phyloP scores from a whole-genome alignment of 2,329 filamentous ascomycete genomes.

The Claviceps maximensis region DNA sequence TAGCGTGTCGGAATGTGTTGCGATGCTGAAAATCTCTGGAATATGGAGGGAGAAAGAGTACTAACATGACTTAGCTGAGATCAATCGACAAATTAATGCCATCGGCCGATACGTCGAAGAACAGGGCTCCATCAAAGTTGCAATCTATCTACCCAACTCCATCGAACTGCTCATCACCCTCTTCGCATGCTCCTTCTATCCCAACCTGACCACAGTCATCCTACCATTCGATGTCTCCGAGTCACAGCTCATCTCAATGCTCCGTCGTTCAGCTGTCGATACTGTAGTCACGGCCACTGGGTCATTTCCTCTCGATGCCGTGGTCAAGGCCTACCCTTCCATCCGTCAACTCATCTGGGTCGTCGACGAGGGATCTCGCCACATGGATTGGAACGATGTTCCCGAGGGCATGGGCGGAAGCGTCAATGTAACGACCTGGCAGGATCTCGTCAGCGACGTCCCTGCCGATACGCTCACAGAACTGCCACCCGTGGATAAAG shows the following conservation, averaged over 20 bases:
- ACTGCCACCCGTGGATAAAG: constrained; percentile 49
- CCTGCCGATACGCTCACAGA: constrained; percentile 44
- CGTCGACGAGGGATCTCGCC: constrained; percentile 75
- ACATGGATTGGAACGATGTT: constrained; percentile 91
- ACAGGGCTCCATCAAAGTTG: constrained; percentile 62
- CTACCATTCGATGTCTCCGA: constrained; percentile 70
- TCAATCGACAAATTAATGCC: constrained; percentile 77
- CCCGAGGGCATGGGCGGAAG: constrained; percentile 62
- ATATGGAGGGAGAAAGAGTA: neutral
- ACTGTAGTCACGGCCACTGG: constrained; percentile 75
- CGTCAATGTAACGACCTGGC: constrained; percentile 82
- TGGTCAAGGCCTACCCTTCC: constrained; percentile 54
- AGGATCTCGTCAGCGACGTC: constrained; percentile 68
- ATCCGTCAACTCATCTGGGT: constrained; percentile 82
- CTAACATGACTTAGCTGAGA: constrained; percentile 35
- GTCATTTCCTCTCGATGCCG: constrained; percentile 64
- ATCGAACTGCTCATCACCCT: constrained; percentile 71
- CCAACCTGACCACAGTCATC: constrained; percentile 65
- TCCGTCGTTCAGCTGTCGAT: constrained; percentile 63
- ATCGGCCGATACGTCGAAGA: constrained; percentile 67
- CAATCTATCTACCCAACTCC: constrained; percentile 86
- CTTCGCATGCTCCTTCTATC: constrained; percentile 82
- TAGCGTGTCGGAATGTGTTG: neutral
- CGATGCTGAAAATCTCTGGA: neutral
- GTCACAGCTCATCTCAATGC: constrained; percentile 54